A percentile compares a stretch with the other conserved stretches of the same genome.
Conservation (phyloP, 2,329 filamentous ascomycete species). For the Mariannaea sp. region DNA sequence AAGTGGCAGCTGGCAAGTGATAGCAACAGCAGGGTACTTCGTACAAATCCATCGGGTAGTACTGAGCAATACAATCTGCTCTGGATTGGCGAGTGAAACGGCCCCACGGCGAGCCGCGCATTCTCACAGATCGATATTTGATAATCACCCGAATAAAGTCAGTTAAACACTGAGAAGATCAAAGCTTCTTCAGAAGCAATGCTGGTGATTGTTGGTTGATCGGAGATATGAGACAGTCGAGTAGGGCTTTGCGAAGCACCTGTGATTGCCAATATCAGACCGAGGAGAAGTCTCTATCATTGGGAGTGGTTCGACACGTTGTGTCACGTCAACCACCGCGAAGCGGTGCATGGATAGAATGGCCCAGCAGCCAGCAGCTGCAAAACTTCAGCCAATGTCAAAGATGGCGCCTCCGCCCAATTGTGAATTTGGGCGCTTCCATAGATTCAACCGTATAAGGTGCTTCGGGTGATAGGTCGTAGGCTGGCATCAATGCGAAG, state of each 20-base stretch:
- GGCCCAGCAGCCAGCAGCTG: slow-evolving; percentile 5
- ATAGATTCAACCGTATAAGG: slow-evolving; percentile 4
- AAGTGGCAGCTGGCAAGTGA: slow-evolving; percentile 18
- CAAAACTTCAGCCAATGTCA: not conserved
- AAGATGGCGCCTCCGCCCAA: slow-evolving; percentile 11
- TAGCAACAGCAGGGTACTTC: slow-evolving; percentile 1
- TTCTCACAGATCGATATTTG: slow-evolving; percentile 4
- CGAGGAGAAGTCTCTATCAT: slow-evolving; percentile 12
- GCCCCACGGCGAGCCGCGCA: slow-evolving; percentile 29
- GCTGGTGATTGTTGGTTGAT: slow-evolving; percentile 10
- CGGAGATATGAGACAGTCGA: slow-evolving; percentile 6
- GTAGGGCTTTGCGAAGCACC: not conserved
- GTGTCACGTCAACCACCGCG: slow-evolving; percentile 4
- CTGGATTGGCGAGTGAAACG: slow-evolving; percentile 24
- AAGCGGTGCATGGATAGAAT: slow-evolving; percentile 4
- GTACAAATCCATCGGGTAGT: slow-evolving; percentile 8
- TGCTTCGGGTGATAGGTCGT: not conserved
- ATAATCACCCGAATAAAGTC: slow-evolving; percentile 2
- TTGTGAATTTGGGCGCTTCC: slow-evolving; percentile 6
- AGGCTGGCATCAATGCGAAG: slow-evolving; percentile 9
- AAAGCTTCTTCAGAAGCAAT: slow-evolving; percentile 1
- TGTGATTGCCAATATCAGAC: slow-evolving; percentile 16
- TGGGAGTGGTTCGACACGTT: slow-evolving; percentile 16
- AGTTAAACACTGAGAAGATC: slow-evolving; percentile 4
- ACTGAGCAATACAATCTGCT: not conserved